phyloP scores from a whole-genome alignment of 768 basidiomycete genomes.

The Lactarius sanguifluus region DNA sequence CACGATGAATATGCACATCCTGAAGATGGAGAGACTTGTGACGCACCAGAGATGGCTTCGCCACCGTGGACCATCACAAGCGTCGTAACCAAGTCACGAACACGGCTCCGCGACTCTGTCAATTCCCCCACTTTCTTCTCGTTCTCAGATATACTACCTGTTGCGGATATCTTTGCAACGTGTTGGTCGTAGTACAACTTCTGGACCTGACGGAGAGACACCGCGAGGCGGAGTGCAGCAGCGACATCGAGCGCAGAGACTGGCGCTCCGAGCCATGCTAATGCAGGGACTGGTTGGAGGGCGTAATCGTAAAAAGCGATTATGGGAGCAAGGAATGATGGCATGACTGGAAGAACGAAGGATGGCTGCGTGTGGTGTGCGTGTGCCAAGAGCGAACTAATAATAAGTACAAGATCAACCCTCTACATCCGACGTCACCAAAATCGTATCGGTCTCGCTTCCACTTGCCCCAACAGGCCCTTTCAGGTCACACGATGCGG shows the following conservation, averaged over 20 bases:
- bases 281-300: conserved; percentile 21
- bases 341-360: conserved; percentile 15
- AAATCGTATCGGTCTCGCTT: conserved; percentile 10
- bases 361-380: neutral
- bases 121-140: neutral
- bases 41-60: conserved; percentile 29
- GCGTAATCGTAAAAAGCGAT: conserved; percentile 22
- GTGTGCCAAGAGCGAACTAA: neutral
- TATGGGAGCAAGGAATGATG: conserved; percentile 22
- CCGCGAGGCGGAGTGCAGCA: conserved; percentile 26
- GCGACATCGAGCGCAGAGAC: conserved; percentile 26
- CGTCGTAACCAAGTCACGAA: conserved; percentile 26
- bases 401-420: conserved; percentile 7
- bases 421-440: conserved; percentile 21
- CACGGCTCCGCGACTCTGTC: conserved; percentile 22
- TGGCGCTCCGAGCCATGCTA: conserved; percentile 24
- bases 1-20: neutral
- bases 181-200: conserved; percentile 16
- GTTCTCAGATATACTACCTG: conserved; percentile 4
- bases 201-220: conserved; percentile 26
- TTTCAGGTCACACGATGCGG: neutral
- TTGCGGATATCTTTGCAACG: conserved; percentile 4
- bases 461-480: neutral
- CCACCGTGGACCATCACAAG: conserved; percentile 30
- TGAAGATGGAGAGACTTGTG: neutral